Conservation (phyloP, 805 yeast genomes). For the Yarrowia osloensis region DNA sequence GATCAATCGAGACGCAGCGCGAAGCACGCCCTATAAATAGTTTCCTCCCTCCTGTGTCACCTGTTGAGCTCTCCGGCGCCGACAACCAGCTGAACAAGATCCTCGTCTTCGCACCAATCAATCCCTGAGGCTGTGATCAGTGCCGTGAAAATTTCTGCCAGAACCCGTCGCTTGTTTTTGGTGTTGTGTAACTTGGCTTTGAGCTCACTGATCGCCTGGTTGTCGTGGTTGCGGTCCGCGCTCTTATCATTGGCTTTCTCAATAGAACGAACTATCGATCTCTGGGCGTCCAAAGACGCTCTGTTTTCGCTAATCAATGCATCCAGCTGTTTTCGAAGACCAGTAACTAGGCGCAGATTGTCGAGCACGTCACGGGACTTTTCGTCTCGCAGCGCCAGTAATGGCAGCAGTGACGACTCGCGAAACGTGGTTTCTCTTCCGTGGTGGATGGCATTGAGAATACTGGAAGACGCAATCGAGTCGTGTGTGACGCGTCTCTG, state of each 20-base stretch:
- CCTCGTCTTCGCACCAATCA: constrained; percentile 35
- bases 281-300: neutral
- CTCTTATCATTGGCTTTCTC: neutral
- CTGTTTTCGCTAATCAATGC: neutral
- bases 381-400: constrained; percentile 8
- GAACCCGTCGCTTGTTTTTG: constrained; percentile 29
- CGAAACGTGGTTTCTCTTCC: constrained; percentile 16
- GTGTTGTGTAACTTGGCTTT: constrained; percentile 6
- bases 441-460: constrained; percentile 27
- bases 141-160: constrained; percentile 35
- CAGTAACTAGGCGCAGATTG: neutral
- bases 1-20: too few species aligned
- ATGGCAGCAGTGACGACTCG: constrained; percentile 1
- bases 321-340: neutral
- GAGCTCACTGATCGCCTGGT: neutral
- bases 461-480: constrained; percentile 16
- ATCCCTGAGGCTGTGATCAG: constrained; percentile 35
- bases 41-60: neutral
- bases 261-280: neutral
- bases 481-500: constrained; percentile 24
- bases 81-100: constrained; percentile 27
- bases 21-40: neutral
- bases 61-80: constrained; percentile 22
- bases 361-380: constrained; percentile 4
- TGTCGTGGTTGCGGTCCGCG: neutral